These are phyloP conservation scores for Thielaviopsis cerberus DNA, from an alignment of 2,329 filamentous ascomycete species.

Conservation along the genomic window DNA sequence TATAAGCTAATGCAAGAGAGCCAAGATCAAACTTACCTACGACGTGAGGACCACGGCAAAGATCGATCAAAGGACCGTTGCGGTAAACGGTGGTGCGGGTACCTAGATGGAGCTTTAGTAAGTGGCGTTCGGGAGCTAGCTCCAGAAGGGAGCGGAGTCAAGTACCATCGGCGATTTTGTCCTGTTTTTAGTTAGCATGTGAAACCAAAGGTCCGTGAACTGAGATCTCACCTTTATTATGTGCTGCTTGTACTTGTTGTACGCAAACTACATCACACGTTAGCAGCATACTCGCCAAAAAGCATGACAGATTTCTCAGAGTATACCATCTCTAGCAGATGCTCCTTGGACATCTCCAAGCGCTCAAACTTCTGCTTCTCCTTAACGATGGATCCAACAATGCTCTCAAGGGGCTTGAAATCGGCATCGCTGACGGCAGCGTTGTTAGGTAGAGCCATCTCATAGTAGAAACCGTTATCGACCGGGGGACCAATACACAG, in stretches of 20 bases:
- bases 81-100: conserved; percentile 80
- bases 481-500: conserved; percentile 88
- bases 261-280: conserved; percentile 44
- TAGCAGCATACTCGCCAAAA: background rate
- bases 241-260: conserved; percentile 97
- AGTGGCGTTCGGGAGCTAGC: background rate
- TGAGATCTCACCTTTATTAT: conserved; percentile 46
- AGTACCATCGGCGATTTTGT: conserved; percentile 75
- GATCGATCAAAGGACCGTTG: conserved; percentile 82
- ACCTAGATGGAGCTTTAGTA: background rate
- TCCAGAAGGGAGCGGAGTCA: background rate
- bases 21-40: conserved; percentile 31
- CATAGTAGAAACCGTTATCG: conserved; percentile 87
- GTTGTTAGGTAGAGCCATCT: conserved; percentile 69
- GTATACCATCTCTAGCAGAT: conserved; percentile 62
- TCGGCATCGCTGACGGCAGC: conserved; percentile 54
- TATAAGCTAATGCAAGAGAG: background rate
- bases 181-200: conserved; percentile 22
- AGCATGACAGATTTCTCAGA: background rate
- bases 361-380: conserved; percentile 93
- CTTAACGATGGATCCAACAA: conserved; percentile 73
- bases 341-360: conserved; percentile 71
- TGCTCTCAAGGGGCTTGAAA: conserved; percentile 67
- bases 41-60: conserved; percentile 88
- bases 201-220: background rate